Evolutionary conservation across 1,284 basidiomycete species (phyloP), one percentile per base, ranked within the genome.

Genomic region (Earliella scabrosa): DNA sequence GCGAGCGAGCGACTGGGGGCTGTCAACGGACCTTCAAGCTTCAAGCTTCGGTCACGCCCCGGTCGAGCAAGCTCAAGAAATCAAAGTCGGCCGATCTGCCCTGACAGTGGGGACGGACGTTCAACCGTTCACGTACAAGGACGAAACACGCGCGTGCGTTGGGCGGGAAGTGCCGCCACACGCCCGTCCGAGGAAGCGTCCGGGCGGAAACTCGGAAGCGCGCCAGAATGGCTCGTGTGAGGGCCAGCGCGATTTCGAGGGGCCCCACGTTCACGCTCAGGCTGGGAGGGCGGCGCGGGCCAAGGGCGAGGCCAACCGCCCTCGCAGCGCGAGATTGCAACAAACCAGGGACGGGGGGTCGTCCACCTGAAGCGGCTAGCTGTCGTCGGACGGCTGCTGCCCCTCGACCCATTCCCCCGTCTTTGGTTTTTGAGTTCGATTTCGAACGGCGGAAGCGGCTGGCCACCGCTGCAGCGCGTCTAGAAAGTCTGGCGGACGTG

Each of bases 241-340:
- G 55, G 56, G 44, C 35, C 54, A 35, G 14, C n/a, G 36, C 36
- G 53, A 51, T 55, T 56, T 62, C 60, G 52, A 52, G 60, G 57
- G 60, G 44, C 23, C 54, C 58, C 61, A 63, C 61, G 61, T 60
- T 60, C 55, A 50, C 50, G 13, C 47, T 59, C n/a, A n/a, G n/a
- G n/a, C n/a, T n/a, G n/a, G n/a, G n/a, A n/a, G n/a, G 52, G 55
- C 58, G 56, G 59, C 59, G 41, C 5, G 18, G 50, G n/a, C 21
- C 23, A 39, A 39, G 47, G 24, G 18, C 32, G 32, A 34, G 9
- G 8, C 32, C 14, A n/a, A 38, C 14, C 18, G 5, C 36, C 8
- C 6, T 38, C 14, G 36, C n/a, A 20, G 7, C 36, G 36, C 36
- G n/a, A 31, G 29, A 31, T n/a, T 38, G 36, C 36, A 38, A 38